Evolutionary conservation across 169 alveolate genomes (phyloP).

Genomic region (Eimeria sp.): DNA sequence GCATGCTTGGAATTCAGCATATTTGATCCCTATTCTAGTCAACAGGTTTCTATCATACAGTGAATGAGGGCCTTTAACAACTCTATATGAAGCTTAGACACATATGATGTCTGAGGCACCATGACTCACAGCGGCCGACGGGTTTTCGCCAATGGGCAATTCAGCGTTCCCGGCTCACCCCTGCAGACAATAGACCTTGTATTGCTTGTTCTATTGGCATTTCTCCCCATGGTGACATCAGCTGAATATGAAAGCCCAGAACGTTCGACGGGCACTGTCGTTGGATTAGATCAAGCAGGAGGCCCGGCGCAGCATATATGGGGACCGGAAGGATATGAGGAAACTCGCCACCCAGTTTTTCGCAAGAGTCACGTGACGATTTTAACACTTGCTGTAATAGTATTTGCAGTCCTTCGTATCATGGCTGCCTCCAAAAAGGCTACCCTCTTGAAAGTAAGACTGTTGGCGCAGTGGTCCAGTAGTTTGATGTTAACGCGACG

Average conservation of each 20-base stretch:
- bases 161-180: neutral
- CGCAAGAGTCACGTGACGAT: neutral
- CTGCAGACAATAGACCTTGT: neutral
- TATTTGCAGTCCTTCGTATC: neutral
- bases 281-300: neutral
- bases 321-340: neutral
- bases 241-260: neutral
- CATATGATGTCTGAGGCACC: neutral
- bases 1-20: neutral
- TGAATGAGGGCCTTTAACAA: neutral
- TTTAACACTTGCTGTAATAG: neutral
- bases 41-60: neutral
- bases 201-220: neutral
- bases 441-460: neutral
- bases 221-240: neutral
- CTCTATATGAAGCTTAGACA: neutral
- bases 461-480: neutral
- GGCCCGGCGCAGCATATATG: neutral
- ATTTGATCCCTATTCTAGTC: neutral
- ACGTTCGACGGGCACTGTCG: neutral
- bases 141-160: neutral
- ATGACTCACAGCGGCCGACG: conserved; percentile 21
- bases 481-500: neutral
- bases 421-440: neutral
- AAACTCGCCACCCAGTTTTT: neutral